phyloP scores from a whole-genome alignment of 208 protist genomes.

The Trypanosoma caninum region DNA sequence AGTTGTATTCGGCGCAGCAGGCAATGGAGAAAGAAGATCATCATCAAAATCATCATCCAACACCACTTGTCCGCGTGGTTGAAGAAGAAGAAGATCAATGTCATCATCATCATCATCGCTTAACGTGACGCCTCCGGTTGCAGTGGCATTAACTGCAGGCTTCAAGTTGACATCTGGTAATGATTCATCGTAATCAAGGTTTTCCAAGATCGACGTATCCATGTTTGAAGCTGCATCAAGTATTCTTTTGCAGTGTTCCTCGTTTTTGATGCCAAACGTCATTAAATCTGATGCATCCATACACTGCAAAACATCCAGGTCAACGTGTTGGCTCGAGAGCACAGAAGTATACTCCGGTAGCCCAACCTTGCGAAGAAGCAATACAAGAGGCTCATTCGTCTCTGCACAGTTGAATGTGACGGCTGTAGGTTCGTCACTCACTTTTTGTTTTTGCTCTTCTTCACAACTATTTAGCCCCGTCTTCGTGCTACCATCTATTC shows the following conservation, averaged over 20 bases:
- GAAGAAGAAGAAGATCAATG: slow-evolving; percentile 2
- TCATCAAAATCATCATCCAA: slow-evolving; percentile 25
- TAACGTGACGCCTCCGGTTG: background rate
- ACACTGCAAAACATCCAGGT: slow-evolving; percentile 24
- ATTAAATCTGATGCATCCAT: slow-evolving; percentile 27
- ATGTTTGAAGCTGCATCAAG: slow-evolving; percentile 13
- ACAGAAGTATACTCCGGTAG: slow-evolving; percentile 16
- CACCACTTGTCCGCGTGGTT: background rate
- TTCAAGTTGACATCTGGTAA: background rate
- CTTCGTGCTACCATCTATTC: background rate
- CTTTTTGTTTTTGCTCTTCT: background rate
- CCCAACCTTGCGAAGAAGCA: slow-evolving; percentile 19
- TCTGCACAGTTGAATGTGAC: background rate
- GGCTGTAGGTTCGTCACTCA: background rate
- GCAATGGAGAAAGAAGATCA: slow-evolving; percentile 4
- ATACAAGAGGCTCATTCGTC: slow-evolving; percentile 12
- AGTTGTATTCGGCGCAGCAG: background rate
- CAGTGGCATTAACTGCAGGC: background rate
- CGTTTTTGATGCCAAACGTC: slow-evolving; percentile 23
- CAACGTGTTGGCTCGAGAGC: slow-evolving; percentile 22
- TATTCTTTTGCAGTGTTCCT: slow-evolving; percentile 19
- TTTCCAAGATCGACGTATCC: background rate
- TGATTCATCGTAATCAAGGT: background rate
- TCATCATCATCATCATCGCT: slow-evolving; percentile 15
- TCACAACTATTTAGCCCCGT: background rate